These are phyloP conservation scores for Ophiocordyceps robertsii DNA, from an alignment of 2,329 filamentous ascomycete species.

Conservation along the genomic window DNA sequence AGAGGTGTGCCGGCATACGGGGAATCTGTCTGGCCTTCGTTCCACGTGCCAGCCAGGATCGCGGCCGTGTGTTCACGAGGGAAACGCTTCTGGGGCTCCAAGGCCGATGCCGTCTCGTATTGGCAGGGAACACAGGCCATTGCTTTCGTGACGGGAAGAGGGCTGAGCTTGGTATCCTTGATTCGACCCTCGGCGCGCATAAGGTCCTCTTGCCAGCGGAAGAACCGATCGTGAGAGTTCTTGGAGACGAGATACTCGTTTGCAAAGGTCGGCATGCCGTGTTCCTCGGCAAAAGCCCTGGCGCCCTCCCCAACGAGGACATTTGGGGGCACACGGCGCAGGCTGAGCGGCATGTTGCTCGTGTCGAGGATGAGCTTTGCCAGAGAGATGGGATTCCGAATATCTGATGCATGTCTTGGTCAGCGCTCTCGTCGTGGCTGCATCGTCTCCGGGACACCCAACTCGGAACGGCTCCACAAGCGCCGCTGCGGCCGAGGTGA, in stretches of 20 bases:
- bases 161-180: slow-evolving; percentile 11
- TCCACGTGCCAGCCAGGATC: slow-evolving; percentile 44
- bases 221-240: slow-evolving; percentile 64
- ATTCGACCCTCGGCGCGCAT: slow-evolving; percentile 40
- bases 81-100: slow-evolving; percentile 11
- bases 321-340: slow-evolving; percentile 84
- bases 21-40: slow-evolving; percentile 49
- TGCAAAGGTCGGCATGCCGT: slow-evolving; percentile 59
- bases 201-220: slow-evolving; percentile 67
- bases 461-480: slow-evolving; percentile 85
- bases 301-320: slow-evolving; percentile 80
- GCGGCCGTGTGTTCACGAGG: slow-evolving; percentile 38
- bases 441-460: neutral
- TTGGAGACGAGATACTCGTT: slow-evolving; percentile 70
- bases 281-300: slow-evolving; percentile 68
- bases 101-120: slow-evolving; percentile 17
- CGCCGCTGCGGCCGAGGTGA: slow-evolving; percentile 80
- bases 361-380: slow-evolving; percentile 73
- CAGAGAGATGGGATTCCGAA: slow-evolving; percentile 84
- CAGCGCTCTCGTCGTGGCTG: neutral
- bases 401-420: slow-evolving; percentile 38
- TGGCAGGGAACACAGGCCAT: slow-evolving; percentile 14
- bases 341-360: slow-evolving; percentile 62
- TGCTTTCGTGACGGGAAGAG: slow-evolving; percentile 5
- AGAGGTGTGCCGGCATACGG: slow-evolving; percentile 22